These are phyloP conservation scores for Amorphotheca resinae DNA, from an alignment of 495 filamentous ascomycete species.

Conservation along the genomic window DNA sequence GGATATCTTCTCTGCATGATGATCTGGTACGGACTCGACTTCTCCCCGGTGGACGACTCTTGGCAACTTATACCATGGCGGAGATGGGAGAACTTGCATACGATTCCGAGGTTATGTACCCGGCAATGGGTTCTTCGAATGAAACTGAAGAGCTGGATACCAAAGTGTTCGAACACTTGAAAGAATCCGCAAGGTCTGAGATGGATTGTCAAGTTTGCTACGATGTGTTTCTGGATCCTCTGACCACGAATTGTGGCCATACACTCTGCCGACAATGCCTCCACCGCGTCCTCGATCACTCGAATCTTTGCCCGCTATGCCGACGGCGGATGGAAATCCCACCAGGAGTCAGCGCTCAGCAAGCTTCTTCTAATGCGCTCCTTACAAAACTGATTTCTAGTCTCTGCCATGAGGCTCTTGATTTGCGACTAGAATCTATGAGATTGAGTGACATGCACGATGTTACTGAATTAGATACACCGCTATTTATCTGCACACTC, in stretches of 20 bases:
- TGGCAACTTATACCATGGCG: slow-evolving; percentile 46
- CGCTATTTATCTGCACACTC: slow-evolving; percentile 72
- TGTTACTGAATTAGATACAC: slow-evolving; percentile 44
- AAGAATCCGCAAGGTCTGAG: slow-evolving; percentile 49
- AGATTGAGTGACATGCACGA: slow-evolving; percentile 35
- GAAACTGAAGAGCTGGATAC: slow-evolving; percentile 35
- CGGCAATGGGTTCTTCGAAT: slow-evolving; percentile 23
- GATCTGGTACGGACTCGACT: slow-evolving; percentile 22
- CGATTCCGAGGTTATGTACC: slow-evolving; percentile 35
- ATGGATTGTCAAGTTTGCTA: slow-evolving; percentile 87
- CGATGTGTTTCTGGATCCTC: slow-evolving; percentile 59
- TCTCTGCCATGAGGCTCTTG: slow-evolving; percentile 56
- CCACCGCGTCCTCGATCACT: slow-evolving; percentile 59
- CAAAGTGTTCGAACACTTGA: slow-evolving; percentile 40
- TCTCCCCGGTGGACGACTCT: slow-evolving; percentile 41
- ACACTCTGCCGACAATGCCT: slow-evolving; percentile 79
- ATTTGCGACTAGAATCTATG: slow-evolving; percentile 38
- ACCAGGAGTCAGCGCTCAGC: slow-evolving; percentile 33
- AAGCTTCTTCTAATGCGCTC: slow-evolving; percentile 46
- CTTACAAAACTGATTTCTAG: slow-evolving; percentile 45
- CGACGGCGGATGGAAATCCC: slow-evolving; percentile 53
- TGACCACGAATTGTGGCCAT: slow-evolving; percentile 79
- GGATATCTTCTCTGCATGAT: slow-evolving; percentile 25
- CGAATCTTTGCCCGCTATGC: slow-evolving; percentile 67
- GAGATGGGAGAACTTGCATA: slow-evolving; percentile 40